Base-by-base conservation (phyloP, 2,329 filamentous ascomycete species). In the Ceratocystis lukuohia region DNA sequence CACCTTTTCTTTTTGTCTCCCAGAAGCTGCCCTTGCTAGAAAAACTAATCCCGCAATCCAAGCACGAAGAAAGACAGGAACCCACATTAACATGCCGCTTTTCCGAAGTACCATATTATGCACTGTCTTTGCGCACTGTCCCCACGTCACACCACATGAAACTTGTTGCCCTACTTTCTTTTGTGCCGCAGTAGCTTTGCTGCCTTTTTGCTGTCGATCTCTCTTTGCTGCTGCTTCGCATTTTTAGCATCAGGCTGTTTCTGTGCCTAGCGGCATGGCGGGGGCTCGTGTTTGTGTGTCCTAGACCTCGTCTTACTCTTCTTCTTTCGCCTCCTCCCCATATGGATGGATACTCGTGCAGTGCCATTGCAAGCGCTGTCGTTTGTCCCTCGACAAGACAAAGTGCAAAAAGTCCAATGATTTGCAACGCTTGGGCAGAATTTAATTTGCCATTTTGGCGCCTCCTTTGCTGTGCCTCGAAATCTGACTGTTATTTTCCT, bases 121-220 rank as follows among this genome's bases (percentile, higher is more conserved):
- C 53, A 57, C 53, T 57, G 53, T 30, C 15, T 33, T 17, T 30
- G 5, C 46, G 20, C 46, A 50, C 46, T 50, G 46, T 30, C 3
- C 22, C 53, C 53, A 57, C 53, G 53, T 57, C 53, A 57, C 53
- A 57, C 53, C 25, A 57, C 53, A 57, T 57, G 53, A 57, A 57
- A 57, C 53, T 41, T 41, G 37, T 41, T 41, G 37, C 37, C 37
- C 37, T 41, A 41, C 37, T 41, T 41, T 41, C 37, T 41, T 41
- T 41, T 8, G 37, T 41, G 37, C 37, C 37, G 2, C 8, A 41
- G 37, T 41, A 41, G 2, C 37, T 12, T 41, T 10, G 8, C 37
- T 41, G 37, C 37, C n/a, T 1, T 3, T 12, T 41, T 10, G 8
- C 37, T 12, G 37, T 12, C n/a, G 46, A n/a, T 22, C 22, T 50